Evolutionary conservation across 495 filamentous ascomycete species (phyloP), one percentile per base, ranked within the genome.

Genomic region (Penicillium bialowiezense): DNA sequence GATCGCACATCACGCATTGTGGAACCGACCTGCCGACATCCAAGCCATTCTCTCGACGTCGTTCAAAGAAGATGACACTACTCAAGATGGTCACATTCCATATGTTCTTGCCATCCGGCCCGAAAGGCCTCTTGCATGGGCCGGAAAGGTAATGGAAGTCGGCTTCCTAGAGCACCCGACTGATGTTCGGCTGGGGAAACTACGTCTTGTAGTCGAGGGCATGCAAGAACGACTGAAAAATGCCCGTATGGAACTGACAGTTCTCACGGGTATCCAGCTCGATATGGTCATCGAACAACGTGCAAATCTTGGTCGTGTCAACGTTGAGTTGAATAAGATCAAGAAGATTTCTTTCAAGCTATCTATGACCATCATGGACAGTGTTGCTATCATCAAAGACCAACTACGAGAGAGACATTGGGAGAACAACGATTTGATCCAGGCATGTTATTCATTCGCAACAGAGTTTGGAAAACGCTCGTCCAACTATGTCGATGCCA

Each of bases 281-380:
- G 87, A 91, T 53, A 85, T 96, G 51, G 77, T 95, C 12, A 85
- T 95, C 31, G 93, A 97, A 62, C 87, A 95, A 62, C 80, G 92
- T 51, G 95, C 95, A 19, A 97, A 96, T 60, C 78, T 98, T 17
- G 87, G 86, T 32, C 87, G 95, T 48, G 95, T 98, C 48, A 93
- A 97, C 56, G 74, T 85, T 26, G 88, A 95, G 62, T 73, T 98
- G 54, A 93, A 90, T 61, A 90, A 92, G 63, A 98, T 97, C 56
- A 95, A 95, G 64, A 93, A 90, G 65, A 92, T 90, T 0, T 89
- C 90, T 21, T 97, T 95, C 76, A 95, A 93, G 67, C 75, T 98
- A 28, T 96, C 90, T n/a, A 96, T 96, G 70, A 88, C 91, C 9
- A 97, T 97, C 65, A 97, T 98, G 95, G 92, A 97, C 61, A 96